Base-by-base conservation (phyloP, 176 grass and related monocot genomes). In the Oryza meyeriana region DNA sequence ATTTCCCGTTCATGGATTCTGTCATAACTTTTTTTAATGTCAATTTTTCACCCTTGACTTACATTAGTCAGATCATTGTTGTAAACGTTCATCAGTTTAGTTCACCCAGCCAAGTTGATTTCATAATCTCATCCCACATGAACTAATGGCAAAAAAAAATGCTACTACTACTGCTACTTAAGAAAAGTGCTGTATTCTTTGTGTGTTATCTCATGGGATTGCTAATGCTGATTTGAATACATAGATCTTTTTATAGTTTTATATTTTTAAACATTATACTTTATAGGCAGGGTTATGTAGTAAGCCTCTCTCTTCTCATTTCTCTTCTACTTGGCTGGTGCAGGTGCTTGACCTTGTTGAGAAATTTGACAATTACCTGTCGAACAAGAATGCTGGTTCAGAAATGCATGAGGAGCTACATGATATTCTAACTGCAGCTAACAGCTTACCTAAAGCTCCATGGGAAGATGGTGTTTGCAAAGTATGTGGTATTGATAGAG, bases 401-500 rank as follows among this genome's bases (percentile, higher is more conserved):
- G 83, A 87, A 81, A 83, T 81, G 29, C 79, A 74, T 7, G 55
- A 84, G 27, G 84, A 95, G 71, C 68, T 98, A 76, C 89, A 86
- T 86, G 85, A 91, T 87, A 82, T 83, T 78, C 81, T 98, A 66
- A 75, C 79, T 55, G 75, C 87, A 79, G 32, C 83, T 76, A 89
- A 81, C 63, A 88, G 89, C 45, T 76, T 94, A 47, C 90, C 92
- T 4, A 98, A 94, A 85, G 95, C 95, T 69, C 95, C 95, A 68
- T 98, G 95, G 95, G 95, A 98, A 82, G 92, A 95, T 48, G 95
- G 95, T 64, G 87, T 98, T 77, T 98, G 95, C 82, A 98, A 98
- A 91, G 93, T 98, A 36, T 98, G 95, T 81, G 95, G 95, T 27
- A 92, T 98, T 28, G 95, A 98, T 80, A 85, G 88, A 38, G 95